phyloP scores from a whole-genome alignment of 2,329 filamentous ascomycete genomes.

The Alternaria novae-zelandiae region DNA sequence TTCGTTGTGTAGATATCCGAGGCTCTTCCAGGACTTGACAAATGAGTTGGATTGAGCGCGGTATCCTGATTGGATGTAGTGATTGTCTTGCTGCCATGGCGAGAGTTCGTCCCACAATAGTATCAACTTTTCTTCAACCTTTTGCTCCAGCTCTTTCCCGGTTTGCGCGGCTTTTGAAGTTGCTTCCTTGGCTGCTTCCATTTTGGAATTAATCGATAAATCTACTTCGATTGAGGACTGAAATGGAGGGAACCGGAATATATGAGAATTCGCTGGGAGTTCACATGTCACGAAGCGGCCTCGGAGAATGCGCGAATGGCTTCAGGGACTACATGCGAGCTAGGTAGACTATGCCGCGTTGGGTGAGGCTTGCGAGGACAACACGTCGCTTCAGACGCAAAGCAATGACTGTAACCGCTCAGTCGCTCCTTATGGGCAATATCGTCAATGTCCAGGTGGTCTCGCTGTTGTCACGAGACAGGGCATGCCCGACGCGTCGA shows the following conservation, averaged over 20 bases:
- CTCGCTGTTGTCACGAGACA: neutral
- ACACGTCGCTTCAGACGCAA: neutral
- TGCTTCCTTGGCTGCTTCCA: slow-evolving; percentile 33
- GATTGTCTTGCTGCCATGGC: slow-evolving; percentile 66
- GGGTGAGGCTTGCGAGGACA: slow-evolving; percentile 11
- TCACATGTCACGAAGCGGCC: slow-evolving; percentile 2
- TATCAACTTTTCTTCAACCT: slow-evolving; percentile 57
- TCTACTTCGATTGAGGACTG: too few relatives aligned
- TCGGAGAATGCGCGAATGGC: neutral
- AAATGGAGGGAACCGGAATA: too few relatives aligned
- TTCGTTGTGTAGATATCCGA: slow-evolving; percentile 71
- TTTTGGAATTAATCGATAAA: too few relatives aligned
- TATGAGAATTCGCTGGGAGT: neutral
- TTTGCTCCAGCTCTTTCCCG: slow-evolving; percentile 38
- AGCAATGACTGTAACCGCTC: neutral
- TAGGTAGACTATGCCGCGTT: slow-evolving; percentile 3
- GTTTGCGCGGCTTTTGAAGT: slow-evolving; percentile 17
- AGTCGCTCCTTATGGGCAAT: neutral
- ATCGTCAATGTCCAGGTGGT: neutral
- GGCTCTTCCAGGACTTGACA: slow-evolving; percentile 61
- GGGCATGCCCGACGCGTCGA: slow-evolving; percentile 1
- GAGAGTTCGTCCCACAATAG: slow-evolving; percentile 52
- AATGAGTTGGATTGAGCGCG: slow-evolving; percentile 69
- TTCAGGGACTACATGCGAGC: neutral
- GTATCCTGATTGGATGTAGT: slow-evolving; percentile 72